Percentiles rank a stretch among this genome's conserved stretches.
These are phyloP conservation scores for Vitis hybrid DNA, from an alignment of 177 flowering plant genomes.

Conservation along the genomic window DNA sequence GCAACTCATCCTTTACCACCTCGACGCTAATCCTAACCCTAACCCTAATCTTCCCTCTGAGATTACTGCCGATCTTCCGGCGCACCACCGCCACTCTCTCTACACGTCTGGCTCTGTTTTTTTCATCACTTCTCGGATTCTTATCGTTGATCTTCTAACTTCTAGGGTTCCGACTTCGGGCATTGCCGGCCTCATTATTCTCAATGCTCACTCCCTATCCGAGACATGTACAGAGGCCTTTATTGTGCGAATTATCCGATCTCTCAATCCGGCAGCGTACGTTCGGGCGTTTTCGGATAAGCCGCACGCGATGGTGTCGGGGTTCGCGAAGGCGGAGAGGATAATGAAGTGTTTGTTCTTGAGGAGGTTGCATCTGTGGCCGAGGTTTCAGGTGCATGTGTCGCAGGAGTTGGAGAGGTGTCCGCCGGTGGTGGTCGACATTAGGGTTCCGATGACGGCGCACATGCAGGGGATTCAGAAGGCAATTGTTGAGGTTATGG, in stretches of 20 bases:
- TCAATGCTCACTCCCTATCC: conserved; percentile 66
- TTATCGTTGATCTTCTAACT: conserved; percentile 81
- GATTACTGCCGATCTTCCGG: conserved; percentile 75
- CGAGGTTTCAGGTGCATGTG: conserved; percentile 92
- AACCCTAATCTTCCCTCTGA: conserved; percentile 37
- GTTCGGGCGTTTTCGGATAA: conserved; percentile 78
- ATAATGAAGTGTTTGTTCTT: conserved; percentile 65
- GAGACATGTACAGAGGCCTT: conserved; percentile 91
- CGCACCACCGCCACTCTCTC: conserved; percentile 58
- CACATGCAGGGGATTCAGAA: conserved; percentile 85
- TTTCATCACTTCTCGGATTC: conserved; percentile 87
- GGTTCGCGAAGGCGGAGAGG: conserved; percentile 88
- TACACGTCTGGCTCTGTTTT: conserved; percentile 58
- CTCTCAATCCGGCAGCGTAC: conserved; percentile 38
- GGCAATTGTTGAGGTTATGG: conserved; percentile 90
- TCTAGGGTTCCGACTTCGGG: conserved; percentile 50
- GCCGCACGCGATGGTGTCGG: conserved; percentile 78
- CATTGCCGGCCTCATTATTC: conserved; percentile 60
- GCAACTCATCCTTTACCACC: conserved; percentile 37
- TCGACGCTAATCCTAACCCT: conserved; percentile 16
- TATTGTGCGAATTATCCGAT: conserved; percentile 64
- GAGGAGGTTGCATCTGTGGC: conserved; percentile 78
- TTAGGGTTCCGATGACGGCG: conserved; percentile 68
- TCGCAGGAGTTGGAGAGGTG: conserved; percentile 80
- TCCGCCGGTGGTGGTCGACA: conserved; percentile 78